A percentile compares a stretch with the other conserved stretches of the same genome.
phyloP scores from a whole-genome alignment of 345 rosid genomes.

The Psidium friedrichsthalianum region DNA sequence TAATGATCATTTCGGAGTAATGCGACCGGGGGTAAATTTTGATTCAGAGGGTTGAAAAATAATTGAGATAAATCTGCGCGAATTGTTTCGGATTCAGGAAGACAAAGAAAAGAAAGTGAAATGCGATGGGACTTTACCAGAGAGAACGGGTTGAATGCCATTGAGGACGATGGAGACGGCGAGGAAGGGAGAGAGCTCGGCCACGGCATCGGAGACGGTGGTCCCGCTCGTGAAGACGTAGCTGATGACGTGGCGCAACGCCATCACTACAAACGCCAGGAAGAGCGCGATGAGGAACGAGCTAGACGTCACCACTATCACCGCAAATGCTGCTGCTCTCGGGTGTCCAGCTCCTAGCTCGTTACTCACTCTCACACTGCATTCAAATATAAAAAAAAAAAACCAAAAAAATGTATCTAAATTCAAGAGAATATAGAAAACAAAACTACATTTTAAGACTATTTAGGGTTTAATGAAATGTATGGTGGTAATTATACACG shows the following conservation, averaged over 20 bases:
- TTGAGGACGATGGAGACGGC: constrained; percentile 42
- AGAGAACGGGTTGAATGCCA: constrained; percentile 62
- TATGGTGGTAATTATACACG: not conserved
- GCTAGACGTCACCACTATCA: constrained; percentile 25
- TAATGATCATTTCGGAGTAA: not conserved
- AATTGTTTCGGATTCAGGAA: not conserved
- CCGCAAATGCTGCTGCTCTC: constrained; percentile 41
- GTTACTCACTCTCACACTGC: constrained; percentile 56
- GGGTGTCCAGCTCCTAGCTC: constrained; percentile 55
- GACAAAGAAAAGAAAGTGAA: not conserved
- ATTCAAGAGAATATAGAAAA: not conserved
- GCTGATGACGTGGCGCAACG: constrained; percentile 34
- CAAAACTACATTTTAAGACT: not conserved
- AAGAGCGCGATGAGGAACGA: constrained; percentile 26
- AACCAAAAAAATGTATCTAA: not conserved
- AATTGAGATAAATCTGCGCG: not conserved
- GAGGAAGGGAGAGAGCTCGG: constrained; percentile 43
- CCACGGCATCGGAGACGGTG: constrained; percentile 40
- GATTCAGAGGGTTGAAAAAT: not conserved
- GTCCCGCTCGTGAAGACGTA: constrained; percentile 39
- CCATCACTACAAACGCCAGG: constrained; percentile 23
- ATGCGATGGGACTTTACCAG: constrained; percentile 15
- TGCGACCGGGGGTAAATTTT: accelerated
- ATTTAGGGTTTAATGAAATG: not conserved
- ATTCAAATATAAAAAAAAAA: not conserved